Evolutionary conservation across 1,284 basidiomycete species (phyloP).

Genomic region (Coriolopsis trogii): DNA sequence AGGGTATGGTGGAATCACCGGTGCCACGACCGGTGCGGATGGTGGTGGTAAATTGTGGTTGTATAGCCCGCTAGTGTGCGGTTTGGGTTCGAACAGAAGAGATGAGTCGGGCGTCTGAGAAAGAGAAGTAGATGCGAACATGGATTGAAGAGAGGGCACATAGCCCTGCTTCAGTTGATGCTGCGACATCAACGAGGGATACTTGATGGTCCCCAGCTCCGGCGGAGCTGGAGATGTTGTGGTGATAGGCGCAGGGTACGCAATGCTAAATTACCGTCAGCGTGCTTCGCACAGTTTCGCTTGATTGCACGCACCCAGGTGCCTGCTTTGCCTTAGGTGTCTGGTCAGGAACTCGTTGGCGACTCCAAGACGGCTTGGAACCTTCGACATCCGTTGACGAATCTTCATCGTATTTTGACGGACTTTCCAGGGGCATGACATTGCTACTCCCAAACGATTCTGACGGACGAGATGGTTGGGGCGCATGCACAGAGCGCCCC

Average conservation of each 20-base stretch:
- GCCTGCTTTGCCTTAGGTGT: constrained; percentile 27
- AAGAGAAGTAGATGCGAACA: constrained; percentile 42
- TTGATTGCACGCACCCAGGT: constrained; percentile 27
- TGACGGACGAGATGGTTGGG: constrained; percentile 31
- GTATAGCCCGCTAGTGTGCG: constrained; percentile 21
- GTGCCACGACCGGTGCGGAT: constrained; percentile 23
- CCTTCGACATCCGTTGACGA: constrained; percentile 34
- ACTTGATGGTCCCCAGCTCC: constrained; percentile 46
- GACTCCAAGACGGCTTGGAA: constrained; percentile 18
- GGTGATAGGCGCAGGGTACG: constrained; percentile 48
- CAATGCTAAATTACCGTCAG: constrained; percentile 15
- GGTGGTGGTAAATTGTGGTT: constrained; percentile 27
- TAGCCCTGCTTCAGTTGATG: constrained; percentile 75
- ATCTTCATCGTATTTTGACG: constrained; percentile 41
- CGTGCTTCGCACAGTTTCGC: constrained; percentile 16
- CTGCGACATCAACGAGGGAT: constrained; percentile 67
- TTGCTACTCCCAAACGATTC: constrained; percentile 29
- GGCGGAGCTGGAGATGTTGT: constrained; percentile 63
- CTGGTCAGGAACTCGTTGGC: constrained; percentile 23
- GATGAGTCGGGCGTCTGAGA: constrained; percentile 29
- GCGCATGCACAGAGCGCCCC: constrained; percentile 24
- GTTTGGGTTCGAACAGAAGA: constrained; percentile 33
- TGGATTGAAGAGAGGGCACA: constrained; percentile 56
- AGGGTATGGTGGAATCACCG: constrained; percentile 29
- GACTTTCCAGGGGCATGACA: constrained; percentile 48